Conservation (phyloP, 2,329 filamentous ascomycete species). For the Simplicillium sp. region DNA sequence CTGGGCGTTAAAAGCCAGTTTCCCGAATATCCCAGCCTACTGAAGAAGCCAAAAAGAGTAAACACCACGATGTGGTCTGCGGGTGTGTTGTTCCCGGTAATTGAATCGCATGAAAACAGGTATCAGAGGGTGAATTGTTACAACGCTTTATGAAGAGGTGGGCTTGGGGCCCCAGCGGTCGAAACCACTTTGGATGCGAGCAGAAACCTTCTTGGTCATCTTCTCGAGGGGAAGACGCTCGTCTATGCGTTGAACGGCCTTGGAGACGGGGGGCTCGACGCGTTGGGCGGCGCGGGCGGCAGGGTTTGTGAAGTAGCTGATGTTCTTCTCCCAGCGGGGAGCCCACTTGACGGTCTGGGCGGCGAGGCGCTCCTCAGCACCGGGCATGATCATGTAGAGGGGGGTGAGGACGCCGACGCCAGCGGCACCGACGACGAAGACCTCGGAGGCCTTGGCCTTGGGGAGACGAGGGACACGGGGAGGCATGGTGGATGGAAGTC, state of each 20-base stretch:
- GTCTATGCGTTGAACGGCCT: constrained; percentile 35
- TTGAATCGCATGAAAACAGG: background rate
- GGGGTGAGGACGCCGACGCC: constrained; percentile 44
- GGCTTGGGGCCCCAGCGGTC: constrained; percentile 23
- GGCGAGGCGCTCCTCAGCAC: constrained; percentile 43
- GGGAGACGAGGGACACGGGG: constrained; percentile 37
- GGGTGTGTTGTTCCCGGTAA: no score
- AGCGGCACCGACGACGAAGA: constrained; percentile 43
- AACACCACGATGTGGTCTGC: background rate
- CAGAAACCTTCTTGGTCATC: constrained; percentile 38
- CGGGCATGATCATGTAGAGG: constrained; percentile 47
- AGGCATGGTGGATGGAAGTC: constrained; percentile 31
- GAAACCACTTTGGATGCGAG: constrained; percentile 36
- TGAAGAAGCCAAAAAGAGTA: constrained; percentile 26
- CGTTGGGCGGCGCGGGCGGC: constrained; percentile 36
- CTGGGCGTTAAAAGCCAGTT: background rate
- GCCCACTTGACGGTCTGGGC: constrained; percentile 48
- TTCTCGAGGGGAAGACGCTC: constrained; percentile 38
- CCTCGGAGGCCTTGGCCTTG: constrained; percentile 35
- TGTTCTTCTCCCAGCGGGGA: constrained; percentile 49
- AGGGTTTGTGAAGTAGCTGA: constrained; percentile 41
- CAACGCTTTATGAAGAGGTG: background rate
- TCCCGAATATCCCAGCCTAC: background rate
- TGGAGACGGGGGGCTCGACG: constrained; percentile 36
- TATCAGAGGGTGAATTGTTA: background rate